Evolutionary conservation across 2,329 filamentous ascomycete species (phyloP).

Genomic region (Pseudogymnoascus sp.): DNA sequence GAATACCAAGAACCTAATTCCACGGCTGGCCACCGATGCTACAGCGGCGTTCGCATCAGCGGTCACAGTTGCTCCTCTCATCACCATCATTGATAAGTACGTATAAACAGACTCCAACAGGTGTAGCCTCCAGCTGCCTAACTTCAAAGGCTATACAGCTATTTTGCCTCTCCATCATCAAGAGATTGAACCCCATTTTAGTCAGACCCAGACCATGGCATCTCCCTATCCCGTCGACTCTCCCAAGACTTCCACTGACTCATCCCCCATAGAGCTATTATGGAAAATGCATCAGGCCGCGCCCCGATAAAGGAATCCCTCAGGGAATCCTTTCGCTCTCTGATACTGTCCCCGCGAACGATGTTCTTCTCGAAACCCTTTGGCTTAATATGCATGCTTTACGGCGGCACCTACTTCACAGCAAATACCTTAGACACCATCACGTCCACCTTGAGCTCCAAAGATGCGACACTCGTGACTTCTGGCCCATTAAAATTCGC

Average conservation of each 20-base stretch:
- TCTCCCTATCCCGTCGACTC: background rate
- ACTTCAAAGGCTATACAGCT: background rate
- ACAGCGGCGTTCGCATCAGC: conserved; percentile 64
- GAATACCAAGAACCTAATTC: conserved; percentile 68
- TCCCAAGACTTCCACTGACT: conserved; percentile 1
- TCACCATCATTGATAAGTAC: conserved; percentile 81
- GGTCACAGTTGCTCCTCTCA: conserved; percentile 70
- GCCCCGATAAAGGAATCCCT: conserved; percentile 53
- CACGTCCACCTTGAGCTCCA: conserved; percentile 53
- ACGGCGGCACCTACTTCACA: conserved; percentile 82
- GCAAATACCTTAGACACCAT: conserved; percentile 82
- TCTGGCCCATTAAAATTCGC: conserved; percentile 73
- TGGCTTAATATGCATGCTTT: conserved; percentile 64
- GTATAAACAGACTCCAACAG: conserved; percentile 18
- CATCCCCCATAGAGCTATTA: conserved; percentile 52
- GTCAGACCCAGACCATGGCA: background rate
- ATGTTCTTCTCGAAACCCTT: conserved; percentile 60
- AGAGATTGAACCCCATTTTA: background rate
- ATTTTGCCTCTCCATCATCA: conserved; percentile 7
- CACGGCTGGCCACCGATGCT: conserved; percentile 60
- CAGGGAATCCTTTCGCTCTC: conserved; percentile 45
- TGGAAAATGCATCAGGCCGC: conserved; percentile 72
- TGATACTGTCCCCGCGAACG: conserved; percentile 52
- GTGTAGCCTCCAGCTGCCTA: background rate
- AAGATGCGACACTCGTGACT: conserved; percentile 56